phyloP scores from a whole-genome alignment of 805 yeast genomes.

The Tetrapisispora namnaoensis region DNA sequence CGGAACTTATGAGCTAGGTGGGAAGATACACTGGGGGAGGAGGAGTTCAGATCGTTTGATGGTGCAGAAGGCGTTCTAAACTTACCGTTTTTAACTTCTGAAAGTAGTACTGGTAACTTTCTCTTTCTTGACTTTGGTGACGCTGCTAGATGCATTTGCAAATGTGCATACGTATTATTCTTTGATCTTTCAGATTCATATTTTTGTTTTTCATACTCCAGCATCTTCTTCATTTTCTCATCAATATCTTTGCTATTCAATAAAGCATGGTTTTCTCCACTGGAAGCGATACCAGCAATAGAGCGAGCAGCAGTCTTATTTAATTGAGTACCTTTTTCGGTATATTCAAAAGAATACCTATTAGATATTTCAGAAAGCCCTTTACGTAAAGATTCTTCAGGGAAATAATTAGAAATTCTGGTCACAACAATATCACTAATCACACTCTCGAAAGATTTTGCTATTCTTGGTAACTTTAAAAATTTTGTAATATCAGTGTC shows the following conservation, averaged over 20 bases:
- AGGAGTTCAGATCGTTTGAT: conserved; percentile 3
- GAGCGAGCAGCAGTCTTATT: conserved; percentile 15
- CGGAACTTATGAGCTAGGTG: conserved; percentile 21
- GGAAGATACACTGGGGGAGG: conserved; percentile 21
- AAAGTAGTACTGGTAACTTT: conserved; percentile 25
- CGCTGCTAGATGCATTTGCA: conserved; percentile 22
- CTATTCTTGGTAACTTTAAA: conserved; percentile 22
- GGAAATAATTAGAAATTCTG: conserved; percentile 22
- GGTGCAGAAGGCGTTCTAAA: conserved; percentile 23
- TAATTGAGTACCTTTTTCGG: conserved; percentile 27
- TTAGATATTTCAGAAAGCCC: conserved; percentile 22
- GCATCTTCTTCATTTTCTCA: conserved; percentile 20
- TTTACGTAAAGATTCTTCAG: conserved; percentile 25
- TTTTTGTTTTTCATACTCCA: conserved; percentile 16
- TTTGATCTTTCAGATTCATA: conserved; percentile 9
- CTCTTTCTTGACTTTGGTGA: conserved; percentile 22
- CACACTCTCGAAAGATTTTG: conserved; percentile 23
- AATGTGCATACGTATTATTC: conserved; percentile 22
- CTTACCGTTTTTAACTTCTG: conserved; percentile 16
- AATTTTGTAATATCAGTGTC: conserved; percentile 10
- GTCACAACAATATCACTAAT: conserved; percentile 22
- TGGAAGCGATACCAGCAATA: conserved; percentile 5
- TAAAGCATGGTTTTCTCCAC: background rate
- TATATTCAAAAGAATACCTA: conserved; percentile 20
- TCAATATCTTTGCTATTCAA: conserved; percentile 16